Evolutionary conservation across 2,329 filamentous ascomycete species (phyloP), one percentile per base, ranked within the genome.

Genomic region (Sphaerostilbella broomeana): DNA sequence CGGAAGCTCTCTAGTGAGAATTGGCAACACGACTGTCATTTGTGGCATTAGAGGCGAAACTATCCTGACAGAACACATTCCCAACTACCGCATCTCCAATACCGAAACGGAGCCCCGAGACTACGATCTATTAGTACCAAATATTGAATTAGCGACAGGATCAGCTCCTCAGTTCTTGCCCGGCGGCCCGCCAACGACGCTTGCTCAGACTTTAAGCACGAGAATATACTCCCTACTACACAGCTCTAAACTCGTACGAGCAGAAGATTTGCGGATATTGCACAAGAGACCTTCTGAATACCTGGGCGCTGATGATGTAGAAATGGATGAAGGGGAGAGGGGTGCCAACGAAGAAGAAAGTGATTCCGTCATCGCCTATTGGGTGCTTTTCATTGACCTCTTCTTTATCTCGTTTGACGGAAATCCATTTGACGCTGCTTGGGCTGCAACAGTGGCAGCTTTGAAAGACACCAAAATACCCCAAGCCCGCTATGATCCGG

Each of bases 371-470:
- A 90, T 85, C 58, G 92, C 84, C 0, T 97, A 94, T 61, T 98
- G 90, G 92, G 81, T 86, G 8, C 77, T 98, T 15, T 95, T 95
- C 62, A 85, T 98, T 49, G 90, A 97, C 57, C 72, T 95, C n/a
- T 76, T 95, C 56, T 92, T 95, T 64, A 82, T 98, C 50, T 94
- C 86, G 0, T 79, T 95, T 35, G 89, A 95, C 48, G 90, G 90
- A 5, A 94, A 92, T 54, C 78, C 87, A 2, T 89, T 97, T 49
- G 90, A 98, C 55, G 85, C 86, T 1, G 86, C 87, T 0, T 97
- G 90, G 89, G 75, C 83, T 1, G 81, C 87, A 10, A 73, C 94
- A 0, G 61, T 95, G 16, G 86, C 89, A 7, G 90, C 92, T 6
- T 66, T 98, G 43, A 72, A 70, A 38, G 78, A 92, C 59, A 90